These are phyloP conservation scores for Murraya koenigii DNA, from an alignment of 345 rosid genomes.

Conservation along the genomic window DNA sequence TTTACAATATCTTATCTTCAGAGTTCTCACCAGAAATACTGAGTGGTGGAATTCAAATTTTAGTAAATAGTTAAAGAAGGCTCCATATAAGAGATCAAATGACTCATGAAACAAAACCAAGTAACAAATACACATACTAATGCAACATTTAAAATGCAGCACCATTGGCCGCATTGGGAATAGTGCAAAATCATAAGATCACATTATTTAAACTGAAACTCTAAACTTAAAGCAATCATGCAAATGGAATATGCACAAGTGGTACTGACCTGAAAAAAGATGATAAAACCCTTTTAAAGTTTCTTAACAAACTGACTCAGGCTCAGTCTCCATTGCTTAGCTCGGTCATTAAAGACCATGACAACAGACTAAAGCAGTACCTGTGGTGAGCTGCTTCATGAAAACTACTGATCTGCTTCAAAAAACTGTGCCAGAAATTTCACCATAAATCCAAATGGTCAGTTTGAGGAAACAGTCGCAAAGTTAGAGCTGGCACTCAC, in stretches of 20 bases:
- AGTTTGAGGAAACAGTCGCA: not conserved
- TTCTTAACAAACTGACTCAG: not conserved
- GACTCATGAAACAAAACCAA: not conserved
- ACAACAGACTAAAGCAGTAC: conserved; percentile 1
- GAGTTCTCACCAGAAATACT: not conserved
- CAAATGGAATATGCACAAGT: not conserved
- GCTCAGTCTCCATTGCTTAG: not conserved
- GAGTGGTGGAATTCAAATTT: not conserved
- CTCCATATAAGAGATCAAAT: not conserved
- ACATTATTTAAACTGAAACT: not conserved
- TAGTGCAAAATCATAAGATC: not conserved
- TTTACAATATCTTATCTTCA: not conserved
- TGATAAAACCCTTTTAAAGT: not conserved
- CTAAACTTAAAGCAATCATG: not conserved
- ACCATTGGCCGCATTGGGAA: not conserved
- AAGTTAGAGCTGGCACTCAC: not conserved
- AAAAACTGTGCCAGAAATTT: not conserved
- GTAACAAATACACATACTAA: not conserved
- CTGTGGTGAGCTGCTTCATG: not conserved
- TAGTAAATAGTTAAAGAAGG: not conserved
- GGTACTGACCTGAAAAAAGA: conserved; percentile 11
- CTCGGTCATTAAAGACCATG: not conserved
- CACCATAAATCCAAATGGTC: not conserved
- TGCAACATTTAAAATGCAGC: not conserved
- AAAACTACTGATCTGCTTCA: not conserved